These are phyloP conservation scores for Wickerhamomyces pijperi DNA, from an alignment of 805 yeast species.

Conservation along the genomic window DNA sequence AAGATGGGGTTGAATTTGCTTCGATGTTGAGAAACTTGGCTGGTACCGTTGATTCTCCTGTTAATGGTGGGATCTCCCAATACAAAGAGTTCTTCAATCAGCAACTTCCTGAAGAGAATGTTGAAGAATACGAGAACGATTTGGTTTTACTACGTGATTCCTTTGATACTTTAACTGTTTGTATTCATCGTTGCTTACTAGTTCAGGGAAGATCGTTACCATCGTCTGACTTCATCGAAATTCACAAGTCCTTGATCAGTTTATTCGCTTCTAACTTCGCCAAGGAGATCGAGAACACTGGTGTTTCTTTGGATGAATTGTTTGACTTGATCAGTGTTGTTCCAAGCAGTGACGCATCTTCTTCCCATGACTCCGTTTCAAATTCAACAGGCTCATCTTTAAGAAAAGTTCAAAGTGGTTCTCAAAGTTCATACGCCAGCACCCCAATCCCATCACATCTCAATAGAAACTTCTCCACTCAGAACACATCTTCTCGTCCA, in stretches of 20 bases:
- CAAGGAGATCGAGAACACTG: constrained; percentile 40
- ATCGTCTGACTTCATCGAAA: constrained; percentile 34
- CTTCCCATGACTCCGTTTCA: background rate
- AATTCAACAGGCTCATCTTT: constrained; percentile 3
- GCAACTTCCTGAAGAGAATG: constrained; percentile 9
- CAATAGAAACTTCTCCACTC: too few species aligned
- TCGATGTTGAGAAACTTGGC: constrained; percentile 62
- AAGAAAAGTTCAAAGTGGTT: constrained; percentile 10
- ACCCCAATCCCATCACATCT: background rate
- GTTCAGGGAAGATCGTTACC: constrained; percentile 62
- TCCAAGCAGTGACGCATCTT: too few species aligned
- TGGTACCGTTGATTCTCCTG: constrained; percentile 88
- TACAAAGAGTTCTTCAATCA: constrained; percentile 57
- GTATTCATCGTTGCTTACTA: constrained; percentile 52
- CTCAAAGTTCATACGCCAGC: background rate
- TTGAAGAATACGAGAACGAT: constrained; percentile 19
- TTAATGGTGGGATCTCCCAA: constrained; percentile 85
- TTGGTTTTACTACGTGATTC: constrained; percentile 25
- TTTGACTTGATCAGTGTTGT: constrained; percentile 6
- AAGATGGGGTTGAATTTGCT: constrained; percentile 36
- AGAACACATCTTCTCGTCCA: too few species aligned
- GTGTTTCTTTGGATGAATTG: constrained; percentile 18
- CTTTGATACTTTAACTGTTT: constrained; percentile 57
- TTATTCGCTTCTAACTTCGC: constrained; percentile 58
- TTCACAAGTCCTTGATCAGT: constrained; percentile 56